Evolutionary conservation across 2,329 filamentous ascomycete species (phyloP).

Genomic region (Pseudocercospora ulei): DNA sequence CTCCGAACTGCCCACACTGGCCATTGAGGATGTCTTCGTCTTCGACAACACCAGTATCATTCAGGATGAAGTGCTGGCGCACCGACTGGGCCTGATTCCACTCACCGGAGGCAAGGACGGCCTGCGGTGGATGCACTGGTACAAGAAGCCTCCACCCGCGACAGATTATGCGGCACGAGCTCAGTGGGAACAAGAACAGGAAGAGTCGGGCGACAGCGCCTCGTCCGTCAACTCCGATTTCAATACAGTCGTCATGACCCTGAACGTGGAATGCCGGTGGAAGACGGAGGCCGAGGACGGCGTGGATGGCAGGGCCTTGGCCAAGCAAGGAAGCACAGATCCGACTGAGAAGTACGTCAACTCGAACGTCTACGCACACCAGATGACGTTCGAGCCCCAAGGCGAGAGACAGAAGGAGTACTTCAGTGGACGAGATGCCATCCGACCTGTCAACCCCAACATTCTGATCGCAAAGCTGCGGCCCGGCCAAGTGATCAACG

Average conservation of each 20-base stretch:
- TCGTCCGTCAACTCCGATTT: constrained; percentile 54
- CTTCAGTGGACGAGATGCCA: constrained; percentile 54
- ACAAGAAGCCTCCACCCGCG: constrained; percentile 53
- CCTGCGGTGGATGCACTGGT: constrained; percentile 74
- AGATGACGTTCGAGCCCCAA: constrained; percentile 62
- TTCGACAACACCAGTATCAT: constrained; percentile 96
- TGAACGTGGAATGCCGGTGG: constrained; percentile 70
- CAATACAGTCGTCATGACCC: constrained; percentile 73
- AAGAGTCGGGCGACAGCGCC: constrained; percentile 38
- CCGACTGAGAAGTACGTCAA: constrained; percentile 76
- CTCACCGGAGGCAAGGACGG: constrained; percentile 70
- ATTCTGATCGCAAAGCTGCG: constrained; percentile 91
- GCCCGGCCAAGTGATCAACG: constrained; percentile 74
- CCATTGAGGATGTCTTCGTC: constrained; percentile 87
- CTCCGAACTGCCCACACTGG: constrained; percentile 84
- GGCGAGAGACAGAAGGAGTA: constrained; percentile 58
- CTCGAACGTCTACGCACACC: constrained; percentile 52
- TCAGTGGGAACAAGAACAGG: constrained; percentile 35
- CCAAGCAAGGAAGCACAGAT: constrained; percentile 63
- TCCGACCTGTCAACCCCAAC: constrained; percentile 75
- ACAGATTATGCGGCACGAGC: constrained; percentile 47
- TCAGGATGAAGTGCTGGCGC: constrained; percentile 90
- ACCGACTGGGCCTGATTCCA: constrained; percentile 81
- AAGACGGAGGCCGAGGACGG: constrained; percentile 44
- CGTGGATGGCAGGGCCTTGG: constrained; percentile 45